Percentiles rank a stretch among this genome's conserved stretches.
Conservation (phyloP, 805 yeast genomes). For the Grigorovia humatica region DNA sequence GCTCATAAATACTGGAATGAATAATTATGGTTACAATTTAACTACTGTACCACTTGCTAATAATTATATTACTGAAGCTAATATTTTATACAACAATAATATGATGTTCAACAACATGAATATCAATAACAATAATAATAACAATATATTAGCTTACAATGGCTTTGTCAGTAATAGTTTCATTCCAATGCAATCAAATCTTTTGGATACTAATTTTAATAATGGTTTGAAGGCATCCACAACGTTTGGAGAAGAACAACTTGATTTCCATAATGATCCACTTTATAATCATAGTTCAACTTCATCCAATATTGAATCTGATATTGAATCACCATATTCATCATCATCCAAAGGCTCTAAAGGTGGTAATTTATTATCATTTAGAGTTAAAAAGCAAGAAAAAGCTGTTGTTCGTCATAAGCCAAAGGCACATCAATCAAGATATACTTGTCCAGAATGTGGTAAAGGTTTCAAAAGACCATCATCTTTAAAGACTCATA, state of each 20-base stretch:
- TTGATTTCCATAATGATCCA: not conserved
- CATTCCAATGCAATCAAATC: not conserved
- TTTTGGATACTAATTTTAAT: not conserved
- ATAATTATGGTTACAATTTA: not conserved
- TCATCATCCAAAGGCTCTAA: not conserved
- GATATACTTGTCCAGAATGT: constrained; percentile 52
- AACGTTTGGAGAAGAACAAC: not conserved
- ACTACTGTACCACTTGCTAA: not conserved
- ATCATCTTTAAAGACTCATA: constrained; percentile 74
- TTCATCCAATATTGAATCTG: not conserved
- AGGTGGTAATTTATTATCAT: not conserved
- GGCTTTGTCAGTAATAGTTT: not conserved
- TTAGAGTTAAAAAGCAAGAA: not conserved
- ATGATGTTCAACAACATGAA: not conserved
- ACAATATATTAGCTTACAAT: not conserved
- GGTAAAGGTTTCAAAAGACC: constrained; percentile 75
- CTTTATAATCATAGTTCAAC: not conserved
- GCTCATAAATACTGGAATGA: not conserved
- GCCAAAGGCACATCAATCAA: not conserved
- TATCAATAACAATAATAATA: too few species aligned
- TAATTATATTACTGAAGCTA: not conserved
- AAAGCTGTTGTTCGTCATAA: not conserved
- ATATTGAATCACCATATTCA: not conserved
- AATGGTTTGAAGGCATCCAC: not conserved
- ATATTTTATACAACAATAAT: too few species aligned